These are phyloP conservation scores for Botryobasidium botryosum DNA, from an alignment of 768 basidiomycete genomes.

Conservation along the genomic window DNA sequence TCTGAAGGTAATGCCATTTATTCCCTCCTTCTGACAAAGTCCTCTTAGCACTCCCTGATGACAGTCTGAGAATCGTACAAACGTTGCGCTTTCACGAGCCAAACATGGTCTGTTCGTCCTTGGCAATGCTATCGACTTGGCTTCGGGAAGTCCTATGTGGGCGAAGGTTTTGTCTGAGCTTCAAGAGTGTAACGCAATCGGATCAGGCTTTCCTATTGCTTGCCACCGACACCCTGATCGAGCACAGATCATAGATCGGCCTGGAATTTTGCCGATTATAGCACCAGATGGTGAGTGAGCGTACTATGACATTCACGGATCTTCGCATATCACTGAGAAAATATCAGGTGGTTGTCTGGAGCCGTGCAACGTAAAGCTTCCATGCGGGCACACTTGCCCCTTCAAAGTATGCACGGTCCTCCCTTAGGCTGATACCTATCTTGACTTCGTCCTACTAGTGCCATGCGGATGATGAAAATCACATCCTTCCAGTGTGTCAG, in stretches of 20 bases:
- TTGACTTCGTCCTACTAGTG: too few relatives aligned
- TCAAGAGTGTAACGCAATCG: slow-evolving; percentile 29
- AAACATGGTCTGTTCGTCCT: slow-evolving; percentile 57
- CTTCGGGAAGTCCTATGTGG: slow-evolving; percentile 36
- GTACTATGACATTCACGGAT: too few relatives aligned
- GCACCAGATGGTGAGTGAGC: too few relatives aligned
- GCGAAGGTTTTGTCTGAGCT: slow-evolving; percentile 38
- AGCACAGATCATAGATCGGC: too few relatives aligned
- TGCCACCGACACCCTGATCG: slow-evolving; percentile 42
- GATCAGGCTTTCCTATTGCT: slow-evolving; percentile 35
- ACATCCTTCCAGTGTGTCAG: slow-evolving; percentile 30
- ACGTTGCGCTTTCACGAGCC: slow-evolving; percentile 57
- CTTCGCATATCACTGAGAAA: too few relatives aligned
- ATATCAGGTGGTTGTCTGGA: slow-evolving; percentile 46
- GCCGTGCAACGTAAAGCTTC: slow-evolving; percentile 34
- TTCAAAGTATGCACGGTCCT: too few relatives aligned
- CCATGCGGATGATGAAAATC: slow-evolving; percentile 41
- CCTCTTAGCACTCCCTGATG: too few relatives aligned
- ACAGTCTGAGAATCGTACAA: slow-evolving; percentile 39
- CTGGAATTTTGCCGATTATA: too few relatives aligned
- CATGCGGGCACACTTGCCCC: slow-evolving; percentile 49
- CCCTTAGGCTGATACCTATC: too few relatives aligned
- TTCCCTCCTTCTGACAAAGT: too few relatives aligned
- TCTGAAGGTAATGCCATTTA: too few relatives aligned
- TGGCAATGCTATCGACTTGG: slow-evolving; percentile 33